Evolutionary conservation across 495 filamentous ascomycete genomes (phyloP), one percentile per base, ranked within the genome.

Genomic region (Jackrogersella multiformis): DNA sequence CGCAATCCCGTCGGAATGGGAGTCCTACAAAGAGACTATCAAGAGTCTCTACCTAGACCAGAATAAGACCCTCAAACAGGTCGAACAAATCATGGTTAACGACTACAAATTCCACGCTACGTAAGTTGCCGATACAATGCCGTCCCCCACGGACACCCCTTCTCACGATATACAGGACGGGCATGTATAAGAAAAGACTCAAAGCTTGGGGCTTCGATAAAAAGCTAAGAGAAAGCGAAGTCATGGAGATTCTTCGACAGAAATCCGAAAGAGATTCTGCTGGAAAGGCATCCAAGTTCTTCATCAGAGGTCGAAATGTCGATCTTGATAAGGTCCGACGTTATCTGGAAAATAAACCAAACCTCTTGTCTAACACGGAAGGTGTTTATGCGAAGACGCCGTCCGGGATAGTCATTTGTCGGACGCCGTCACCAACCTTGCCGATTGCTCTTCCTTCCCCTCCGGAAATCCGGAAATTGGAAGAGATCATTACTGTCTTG

Each of bases 111-210:
- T 78, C 39, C 32, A 68, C 18, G 71, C 71, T 24, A 79, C 73
- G 78, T 74, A 76, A 69, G 76, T 39, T 28, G 18, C 30, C 35
- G 8, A 13, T 16, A 32, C 36, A 44, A 26, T 48, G 8, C 15
- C 39, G 54, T 55, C 15, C 24, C 21, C n/a, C 34, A 39, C 15
- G 10, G 18, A 45, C 1, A 24, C 16, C 51, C 32, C 23, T 20
- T 41, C 61, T 61, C 10, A 61, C 10, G 7, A 12, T 8, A 35
- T 18, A 9, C 20, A 78, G 75, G 21, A 57, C 53, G 21, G 66
- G 75, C 56, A 79, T 78, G 76, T 78, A 78, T 63, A 79, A 79
- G 34, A 74, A 71, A 6, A 66, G 76, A 13, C 75, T 77, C 38
- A 71, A 70, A 32, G 53, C 71, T 20, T 79, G 77, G 76, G 61